A percentile compares a stretch with the other conserved stretches of the same genome.
These are phyloP conservation scores for Rhizopogon sp. DNA, from an alignment of 768 basidiomycete species.

Conservation along the genomic window DNA sequence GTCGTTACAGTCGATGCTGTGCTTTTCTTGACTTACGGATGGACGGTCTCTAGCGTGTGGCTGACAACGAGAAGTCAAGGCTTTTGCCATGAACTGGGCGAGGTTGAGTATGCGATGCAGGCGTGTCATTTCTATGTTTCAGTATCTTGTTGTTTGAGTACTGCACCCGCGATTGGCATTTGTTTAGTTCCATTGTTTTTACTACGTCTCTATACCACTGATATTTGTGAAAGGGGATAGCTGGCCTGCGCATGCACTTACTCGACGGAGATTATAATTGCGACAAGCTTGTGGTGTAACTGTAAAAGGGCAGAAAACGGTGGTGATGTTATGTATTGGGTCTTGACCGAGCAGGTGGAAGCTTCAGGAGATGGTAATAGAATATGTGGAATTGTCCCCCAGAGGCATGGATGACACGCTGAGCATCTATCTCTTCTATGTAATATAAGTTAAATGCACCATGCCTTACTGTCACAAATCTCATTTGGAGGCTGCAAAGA, in stretches of 20 bases:
- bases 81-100: conserved; percentile 15
- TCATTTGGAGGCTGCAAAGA: background rate
- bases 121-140: background rate
- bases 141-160: background rate
- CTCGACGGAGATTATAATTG: too few relatives aligned
- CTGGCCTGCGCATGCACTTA: background rate
- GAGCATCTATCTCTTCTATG: too few relatives aligned
- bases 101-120: background rate
- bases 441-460: too few relatives aligned
- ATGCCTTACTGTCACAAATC: background rate
- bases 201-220: background rate
- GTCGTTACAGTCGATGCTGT: background rate
- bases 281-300: too few relatives aligned
- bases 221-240: background rate
- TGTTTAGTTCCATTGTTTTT: background rate
- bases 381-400: too few relatives aligned
- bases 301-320: too few relatives aligned
- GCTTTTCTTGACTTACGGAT: background rate
- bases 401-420: too few relatives aligned
- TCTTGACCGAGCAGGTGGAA: too few relatives aligned
- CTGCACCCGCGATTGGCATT: background rate
- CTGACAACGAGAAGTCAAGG: conserved; percentile 19
- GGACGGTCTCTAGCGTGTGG: background rate
- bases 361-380: too few relatives aligned
- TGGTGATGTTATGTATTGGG: too few relatives aligned